Conservation (phyloP, 345 rosid genomes). For the Melaleuca alternifolia region DNA sequence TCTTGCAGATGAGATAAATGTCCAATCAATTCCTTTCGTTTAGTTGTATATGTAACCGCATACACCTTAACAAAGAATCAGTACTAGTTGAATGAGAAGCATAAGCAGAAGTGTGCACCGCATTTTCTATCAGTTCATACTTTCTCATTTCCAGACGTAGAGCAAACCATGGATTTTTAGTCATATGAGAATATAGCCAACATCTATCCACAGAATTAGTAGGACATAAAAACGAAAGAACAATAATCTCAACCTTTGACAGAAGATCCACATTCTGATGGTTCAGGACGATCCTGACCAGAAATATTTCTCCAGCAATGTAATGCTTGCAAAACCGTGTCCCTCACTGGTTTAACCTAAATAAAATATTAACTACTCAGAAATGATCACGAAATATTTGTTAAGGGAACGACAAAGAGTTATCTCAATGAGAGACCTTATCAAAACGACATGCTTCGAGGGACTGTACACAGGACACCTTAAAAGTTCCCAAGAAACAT, state of each 20-base stretch:
- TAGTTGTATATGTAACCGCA: background rate
- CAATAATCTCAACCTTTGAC: constrained; percentile 44
- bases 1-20: background rate
- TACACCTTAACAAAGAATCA: background rate
- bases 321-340: constrained; percentile 59
- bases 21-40: background rate
- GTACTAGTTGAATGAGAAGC: background rate
- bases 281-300: constrained; percentile 52
- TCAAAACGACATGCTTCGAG: constrained; percentile 95
- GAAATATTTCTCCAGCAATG: constrained; percentile 72
- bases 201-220: background rate
- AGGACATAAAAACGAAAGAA: background rate
- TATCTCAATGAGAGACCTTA: constrained; percentile 28
- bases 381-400: background rate
- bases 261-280: constrained; percentile 71
- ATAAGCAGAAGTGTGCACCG: background rate
- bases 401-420: background rate
- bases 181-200: background rate
- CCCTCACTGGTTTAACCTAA: constrained; percentile 96
- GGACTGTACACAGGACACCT: constrained; percentile 55
- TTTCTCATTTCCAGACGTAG: background rate
- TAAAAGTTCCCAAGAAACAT: constrained; percentile 53
- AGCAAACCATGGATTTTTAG: background rate
- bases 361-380: constrained; percentile 1
- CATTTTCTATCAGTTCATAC: background rate